These are phyloP conservation scores for Protea cynaroides DNA, from an alignment of 164 flowering plant genomes.

Conservation along the genomic window DNA sequence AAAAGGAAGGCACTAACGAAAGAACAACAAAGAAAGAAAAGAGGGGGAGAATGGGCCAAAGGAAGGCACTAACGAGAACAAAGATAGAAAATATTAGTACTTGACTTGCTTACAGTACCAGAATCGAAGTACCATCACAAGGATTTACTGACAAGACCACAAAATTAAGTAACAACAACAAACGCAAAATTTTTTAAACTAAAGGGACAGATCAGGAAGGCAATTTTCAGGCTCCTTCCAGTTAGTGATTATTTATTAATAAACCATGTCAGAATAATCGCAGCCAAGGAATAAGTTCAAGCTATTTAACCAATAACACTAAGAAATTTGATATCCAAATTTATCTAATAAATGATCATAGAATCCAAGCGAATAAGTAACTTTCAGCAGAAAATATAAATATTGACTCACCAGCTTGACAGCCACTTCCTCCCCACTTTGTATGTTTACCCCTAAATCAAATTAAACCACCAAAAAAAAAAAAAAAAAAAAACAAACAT, in stretches of 20 bases:
- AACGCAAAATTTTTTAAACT: not conserved
- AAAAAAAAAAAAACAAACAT: not conserved
- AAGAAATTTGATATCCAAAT: too few species aligned
- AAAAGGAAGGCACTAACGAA: too few species aligned
- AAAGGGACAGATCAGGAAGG: not conserved
- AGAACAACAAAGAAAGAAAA: too few species aligned
- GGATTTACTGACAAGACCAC: too few species aligned
- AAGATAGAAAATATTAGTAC: not conserved
- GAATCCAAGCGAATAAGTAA: not conserved
- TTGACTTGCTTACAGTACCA: not conserved
- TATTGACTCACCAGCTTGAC: slow-evolving; percentile 37
- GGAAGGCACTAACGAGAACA: too few species aligned
- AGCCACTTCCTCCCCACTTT: slow-evolving; percentile 78
- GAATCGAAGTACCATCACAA: not conserved
- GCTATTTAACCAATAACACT: not conserved
- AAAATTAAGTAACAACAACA: too few species aligned
- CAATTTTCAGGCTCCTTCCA: not conserved
- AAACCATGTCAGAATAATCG: not conserved
- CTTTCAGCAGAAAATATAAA: not conserved
- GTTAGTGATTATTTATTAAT: not conserved
- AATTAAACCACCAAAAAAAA: slow-evolving; percentile 11
- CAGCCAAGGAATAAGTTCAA: not conserved
- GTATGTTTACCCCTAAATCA: slow-evolving; percentile 52
- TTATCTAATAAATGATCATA: too few species aligned
- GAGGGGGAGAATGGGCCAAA: too few species aligned